Conservation (phyloP, 768 basidiomycete species). For the Boletus rufocinnamomeus region DNA sequence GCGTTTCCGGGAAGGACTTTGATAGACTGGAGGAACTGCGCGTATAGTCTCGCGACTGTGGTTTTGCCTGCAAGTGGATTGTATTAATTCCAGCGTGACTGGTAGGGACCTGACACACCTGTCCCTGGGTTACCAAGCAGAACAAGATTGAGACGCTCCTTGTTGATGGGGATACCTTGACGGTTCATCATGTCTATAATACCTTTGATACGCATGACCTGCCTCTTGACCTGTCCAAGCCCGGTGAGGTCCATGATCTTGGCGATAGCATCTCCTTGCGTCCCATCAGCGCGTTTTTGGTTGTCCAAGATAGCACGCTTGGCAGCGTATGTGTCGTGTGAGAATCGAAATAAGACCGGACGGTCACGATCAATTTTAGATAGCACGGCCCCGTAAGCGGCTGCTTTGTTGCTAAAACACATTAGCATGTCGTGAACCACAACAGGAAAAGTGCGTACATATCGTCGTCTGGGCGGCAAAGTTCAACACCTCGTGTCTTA, state of each 20-base stretch:
- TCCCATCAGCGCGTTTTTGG: not conserved
- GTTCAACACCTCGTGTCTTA: not conserved
- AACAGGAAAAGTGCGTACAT: constrained; percentile 1
- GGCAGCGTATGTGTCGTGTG: not conserved
- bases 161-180: not conserved
- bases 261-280: not conserved
- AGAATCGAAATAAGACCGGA: not conserved
- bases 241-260: not conserved
- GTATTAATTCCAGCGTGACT: not conserved
- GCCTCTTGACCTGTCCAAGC: not conserved
- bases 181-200: not conserved
- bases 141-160: not conserved
- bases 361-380: too few species aligned
- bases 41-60: not conserved
- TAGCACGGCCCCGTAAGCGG: too few species aligned
- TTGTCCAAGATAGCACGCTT: not conserved
- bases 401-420: too few species aligned
- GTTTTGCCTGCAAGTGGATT: not conserved
- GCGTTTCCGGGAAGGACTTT: not conserved
- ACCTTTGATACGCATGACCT: not conserved
- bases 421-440: not conserved
- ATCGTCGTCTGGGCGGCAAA: constrained; percentile 13
- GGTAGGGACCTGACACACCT: not conserved
- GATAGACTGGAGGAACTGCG: not conserved
- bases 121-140: not conserved